These are phyloP conservation scores for Colletotrichum scovillei DNA, from an alignment of 2,329 filamentous ascomycete genomes.

Conservation along the genomic window DNA sequence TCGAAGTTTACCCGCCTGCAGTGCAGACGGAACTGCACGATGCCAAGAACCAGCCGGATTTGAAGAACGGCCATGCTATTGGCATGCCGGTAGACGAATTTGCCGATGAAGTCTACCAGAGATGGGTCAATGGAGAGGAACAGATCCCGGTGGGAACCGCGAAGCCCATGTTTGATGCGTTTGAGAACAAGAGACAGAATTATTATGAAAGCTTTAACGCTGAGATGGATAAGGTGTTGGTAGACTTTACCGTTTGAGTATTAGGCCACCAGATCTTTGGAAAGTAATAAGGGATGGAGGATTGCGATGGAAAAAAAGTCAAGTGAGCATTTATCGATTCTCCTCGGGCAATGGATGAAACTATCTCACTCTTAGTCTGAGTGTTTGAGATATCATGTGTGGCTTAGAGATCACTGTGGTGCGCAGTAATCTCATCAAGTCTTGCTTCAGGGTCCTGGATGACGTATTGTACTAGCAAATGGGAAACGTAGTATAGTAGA, in stretches of 20 bases:
- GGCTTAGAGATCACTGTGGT: too few species aligned
- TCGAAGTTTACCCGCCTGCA: slow-evolving; percentile 44
- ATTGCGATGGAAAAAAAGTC: too few species aligned
- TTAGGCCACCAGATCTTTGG: background rate
- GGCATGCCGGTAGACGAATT: slow-evolving; percentile 53
- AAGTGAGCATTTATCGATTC: too few species aligned
- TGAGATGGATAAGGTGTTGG: slow-evolving; percentile 1
- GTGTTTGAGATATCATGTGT: too few species aligned
- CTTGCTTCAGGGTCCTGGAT: too few species aligned
- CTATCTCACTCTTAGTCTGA: too few species aligned
- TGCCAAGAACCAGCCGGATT: slow-evolving; percentile 6
- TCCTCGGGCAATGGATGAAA: too few species aligned
- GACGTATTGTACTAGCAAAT: too few species aligned
- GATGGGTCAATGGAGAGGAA: slow-evolving; percentile 52
- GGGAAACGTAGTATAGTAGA: too few species aligned
- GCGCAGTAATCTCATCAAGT: too few species aligned
- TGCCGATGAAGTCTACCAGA: slow-evolving; percentile 56
- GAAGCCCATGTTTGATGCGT: slow-evolving; percentile 12
- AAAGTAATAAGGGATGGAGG: background rate
- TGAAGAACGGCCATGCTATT: slow-evolving; percentile 35
- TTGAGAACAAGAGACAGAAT: slow-evolving; percentile 10
- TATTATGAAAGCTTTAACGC: slow-evolving; percentile 5
- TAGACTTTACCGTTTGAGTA: slow-evolving; percentile 39
- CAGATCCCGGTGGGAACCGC: slow-evolving; percentile 38
- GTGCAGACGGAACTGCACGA: slow-evolving; percentile 39